Evolutionary conservation across 192 early-diverging fungal genomes (phyloP), one percentile per base, ranked within the genome.

Genomic region (Obelidium mucronatum): DNA sequence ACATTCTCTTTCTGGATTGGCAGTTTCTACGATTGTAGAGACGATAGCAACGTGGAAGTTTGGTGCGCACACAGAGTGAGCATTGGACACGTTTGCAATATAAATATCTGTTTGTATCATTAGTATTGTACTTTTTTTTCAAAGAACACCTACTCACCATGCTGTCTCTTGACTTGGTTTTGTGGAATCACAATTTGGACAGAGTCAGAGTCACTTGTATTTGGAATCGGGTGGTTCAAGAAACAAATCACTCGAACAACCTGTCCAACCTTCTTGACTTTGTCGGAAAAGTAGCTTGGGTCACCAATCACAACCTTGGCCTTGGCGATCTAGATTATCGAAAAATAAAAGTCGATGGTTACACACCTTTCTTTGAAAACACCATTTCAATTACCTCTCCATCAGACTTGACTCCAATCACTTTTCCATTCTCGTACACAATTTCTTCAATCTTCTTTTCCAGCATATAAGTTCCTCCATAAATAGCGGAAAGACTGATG

Each of bases 401-500:
- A 69, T 93, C 98, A 6, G 93, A 94, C 77, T 91, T 92, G 22
- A 99, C 95, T 71, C 98, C 98, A 34, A 87, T 85, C 78, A 96
- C 92, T 75, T 89, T 89, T 67, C 97, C 97, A 67, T 91, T 77
- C 54, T 91, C 92, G 55, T 91, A 90, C 54, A 97, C 86, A 63
- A 99, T 89, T 82, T 97, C 94, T 58, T 98, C 95, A 40, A 97
- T 90, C 59, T 89, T 86, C 79, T 94, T 96, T 80, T 91, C 91
- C 39, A 99, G 88, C 98, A 99, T 99, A 85, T 98, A 99, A 24
- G 98, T 99, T 76, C 97, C 98, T 22, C 97, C 96, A 76, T 98
- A 99, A 72, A 99, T 94, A 42, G 98, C 98, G 82, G 92, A 94
- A 77, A 99, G 84, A 62, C 95, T 94, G 73, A n/a, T n/a, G n/a